Evolutionary conservation across 805 yeast species (phyloP), one percentile per base, ranked within the genome.

Genomic region (Pichia insulana): DNA sequence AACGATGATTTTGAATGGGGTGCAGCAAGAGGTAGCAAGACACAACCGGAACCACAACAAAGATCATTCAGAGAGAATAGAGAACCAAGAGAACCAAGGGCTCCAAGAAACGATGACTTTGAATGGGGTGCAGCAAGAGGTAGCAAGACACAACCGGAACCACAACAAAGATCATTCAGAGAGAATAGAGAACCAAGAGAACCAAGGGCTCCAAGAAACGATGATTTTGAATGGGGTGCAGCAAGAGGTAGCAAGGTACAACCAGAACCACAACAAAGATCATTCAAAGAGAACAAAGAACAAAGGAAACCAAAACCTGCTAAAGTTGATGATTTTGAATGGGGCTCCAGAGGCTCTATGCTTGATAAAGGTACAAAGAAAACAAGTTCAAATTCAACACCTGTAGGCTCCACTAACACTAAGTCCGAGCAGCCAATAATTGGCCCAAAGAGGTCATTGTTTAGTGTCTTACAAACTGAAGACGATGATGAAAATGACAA

Each of bases 1-100:
- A 48, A 27, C 34, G 54, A 40, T 64, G 73, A 74, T 38, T 62
- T 78, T 43, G 86, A 82, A 61, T 79, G 85, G 78, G 65, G 70
- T 40, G 49, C 68, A 13, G 76, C 71, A 36, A 65, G 77, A 55
- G 56, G 60, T 30, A 67, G 63, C 75, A 76, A 41, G 86, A 80
- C 62, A 78, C 85, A 78, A 64, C 42, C 49, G 36, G 39, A 35
- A 28, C 42, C 18, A n/a, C 34, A 34, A 45, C 40, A 37, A 44
- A 46, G 40, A 42, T 34, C 20, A 34, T 51, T 41, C 45, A 37
- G 36, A 37, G 34, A 36, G 15, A 39, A 39, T 5, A 22, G 25
- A 22, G 25, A 22, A 27, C 41, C 45, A 25, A 44, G 47, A 34
- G 45, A 39, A 41, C 33, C 26, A 28, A 44, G 54, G 51, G 42